Percentiles rank a stretch among this genome's conserved stretches.
Evolutionary conservation across 148 eudicot species (phyloP).

Genomic region (Chenopodium album): DNA sequence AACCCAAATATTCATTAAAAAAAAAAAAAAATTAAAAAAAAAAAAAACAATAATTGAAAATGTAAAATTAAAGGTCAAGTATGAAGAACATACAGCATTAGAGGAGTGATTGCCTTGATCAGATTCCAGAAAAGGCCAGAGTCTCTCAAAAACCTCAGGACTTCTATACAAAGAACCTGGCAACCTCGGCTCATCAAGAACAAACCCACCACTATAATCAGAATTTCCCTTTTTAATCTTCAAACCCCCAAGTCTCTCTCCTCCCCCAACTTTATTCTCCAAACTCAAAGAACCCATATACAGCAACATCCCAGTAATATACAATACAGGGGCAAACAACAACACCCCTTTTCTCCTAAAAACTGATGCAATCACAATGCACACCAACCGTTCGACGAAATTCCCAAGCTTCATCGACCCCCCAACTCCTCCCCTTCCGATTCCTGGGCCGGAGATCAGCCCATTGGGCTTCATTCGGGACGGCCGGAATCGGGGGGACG

Average conservation of each 20-base stretch:
- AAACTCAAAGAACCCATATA: conserved; percentile 79
- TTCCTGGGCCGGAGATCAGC: conserved; percentile 15
- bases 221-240: neutral
- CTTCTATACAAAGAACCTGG: conserved; percentile 81
- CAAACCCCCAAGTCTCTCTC: conserved; percentile 12
- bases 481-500: conserved; percentile 42
- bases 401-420: conserved; percentile 45
- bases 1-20: neutral
- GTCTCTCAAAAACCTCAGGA: conserved; percentile 71
- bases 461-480: conserved; percentile 49
- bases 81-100: conserved; percentile 50
- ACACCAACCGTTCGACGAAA: conserved; percentile 65
- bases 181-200: conserved; percentile 37
- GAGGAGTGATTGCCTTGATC: conserved; percentile 54
- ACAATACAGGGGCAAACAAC: conserved; percentile 75
- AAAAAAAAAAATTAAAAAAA: too few species aligned
- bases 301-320: conserved; percentile 79
- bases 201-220: conserved; percentile 34
- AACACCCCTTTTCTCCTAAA: conserved; percentile 77
- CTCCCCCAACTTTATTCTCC: conserved; percentile 33
- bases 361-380: conserved; percentile 53
- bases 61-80: neutral
- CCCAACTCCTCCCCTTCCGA: conserved; percentile 36
- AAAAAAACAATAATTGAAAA: neutral
- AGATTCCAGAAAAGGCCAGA: conserved; percentile 59